These are phyloP conservation scores for Pichia kluyveri DNA, from an alignment of 805 yeast genomes.

Conservation along the genomic window DNA sequence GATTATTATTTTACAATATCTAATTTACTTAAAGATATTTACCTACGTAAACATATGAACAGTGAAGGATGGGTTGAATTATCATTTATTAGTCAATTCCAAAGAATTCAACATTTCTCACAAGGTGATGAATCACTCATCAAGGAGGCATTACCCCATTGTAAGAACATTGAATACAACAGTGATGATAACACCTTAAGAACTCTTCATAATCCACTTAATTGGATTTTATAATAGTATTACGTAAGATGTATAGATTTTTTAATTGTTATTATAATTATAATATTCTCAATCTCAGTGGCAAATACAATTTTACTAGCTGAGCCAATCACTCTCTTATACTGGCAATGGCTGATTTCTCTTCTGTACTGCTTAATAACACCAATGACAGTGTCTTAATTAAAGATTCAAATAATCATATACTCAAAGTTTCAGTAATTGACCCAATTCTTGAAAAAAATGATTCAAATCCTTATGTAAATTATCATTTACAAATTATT, in stretches of 20 bases:
- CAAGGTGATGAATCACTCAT: slow-evolving; percentile 46
- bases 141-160: slow-evolving; percentile 43
- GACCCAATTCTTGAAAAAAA: slow-evolving; percentile 54
- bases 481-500: slow-evolving; percentile 58
- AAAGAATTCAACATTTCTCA: slow-evolving; percentile 62
- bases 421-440: neutral
- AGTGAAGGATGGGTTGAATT: slow-evolving; percentile 65
- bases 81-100: slow-evolving; percentile 54
- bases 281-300: too few species aligned
- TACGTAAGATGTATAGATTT: too few species aligned
- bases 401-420: neutral
- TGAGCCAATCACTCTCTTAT: neutral
- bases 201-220: slow-evolving; percentile 45
- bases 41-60: slow-evolving; percentile 74
- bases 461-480: slow-evolving; percentile 69
- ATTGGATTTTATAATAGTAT: slow-evolving; percentile 55
- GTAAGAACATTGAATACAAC: slow-evolving; percentile 35
- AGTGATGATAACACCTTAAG: slow-evolving; percentile 38
- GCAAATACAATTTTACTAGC: neutral
- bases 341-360: slow-evolving; percentile 14
- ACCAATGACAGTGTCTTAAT: neutral
- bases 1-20: slow-evolving; percentile 88
- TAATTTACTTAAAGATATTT: slow-evolving; percentile 79
- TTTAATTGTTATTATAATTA: too few species aligned
- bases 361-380: neutral